Evolutionary conservation across 495 filamentous ascomycete species (phyloP).

Genomic region (Aspergillus conjunctus): DNA sequence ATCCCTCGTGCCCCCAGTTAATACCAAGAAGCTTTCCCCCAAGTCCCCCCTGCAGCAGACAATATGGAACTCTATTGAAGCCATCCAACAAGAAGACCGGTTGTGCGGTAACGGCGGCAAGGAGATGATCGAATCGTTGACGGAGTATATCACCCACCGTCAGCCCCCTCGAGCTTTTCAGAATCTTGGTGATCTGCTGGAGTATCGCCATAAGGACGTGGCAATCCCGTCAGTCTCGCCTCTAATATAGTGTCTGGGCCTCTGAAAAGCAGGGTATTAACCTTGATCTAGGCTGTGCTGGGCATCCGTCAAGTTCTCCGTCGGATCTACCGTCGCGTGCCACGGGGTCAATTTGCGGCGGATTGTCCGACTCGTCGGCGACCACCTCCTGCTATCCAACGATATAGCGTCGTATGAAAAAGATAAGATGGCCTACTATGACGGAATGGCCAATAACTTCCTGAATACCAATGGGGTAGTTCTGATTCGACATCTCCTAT

Average conservation of each 20-base stretch:
- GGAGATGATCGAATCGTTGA: not conserved
- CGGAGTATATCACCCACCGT: not conserved
- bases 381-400: not conserved
- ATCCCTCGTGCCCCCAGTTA: not conserved
- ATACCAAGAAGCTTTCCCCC: not conserved
- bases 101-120: not conserved
- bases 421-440: not conserved
- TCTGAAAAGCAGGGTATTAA: not conserved
- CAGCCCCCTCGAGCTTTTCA: not conserved
- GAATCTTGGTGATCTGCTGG: not conserved
- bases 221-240: not conserved
- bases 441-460: not conserved
- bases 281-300: not conserved
- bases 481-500: not conserved
- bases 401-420: not conserved
- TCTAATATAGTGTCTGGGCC: not conserved
- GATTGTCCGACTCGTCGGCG: not conserved
- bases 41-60: not conserved
- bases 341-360: not conserved
- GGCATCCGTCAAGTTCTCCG: not conserved
- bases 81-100: not conserved
- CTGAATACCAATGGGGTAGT: not conserved
- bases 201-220: not conserved
- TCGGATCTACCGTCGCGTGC: not conserved
- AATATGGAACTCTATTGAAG: not conserved